Evolutionary conservation across 768 basidiomycete species (phyloP).

Genomic region (Daedaleopsis nitida): DNA sequence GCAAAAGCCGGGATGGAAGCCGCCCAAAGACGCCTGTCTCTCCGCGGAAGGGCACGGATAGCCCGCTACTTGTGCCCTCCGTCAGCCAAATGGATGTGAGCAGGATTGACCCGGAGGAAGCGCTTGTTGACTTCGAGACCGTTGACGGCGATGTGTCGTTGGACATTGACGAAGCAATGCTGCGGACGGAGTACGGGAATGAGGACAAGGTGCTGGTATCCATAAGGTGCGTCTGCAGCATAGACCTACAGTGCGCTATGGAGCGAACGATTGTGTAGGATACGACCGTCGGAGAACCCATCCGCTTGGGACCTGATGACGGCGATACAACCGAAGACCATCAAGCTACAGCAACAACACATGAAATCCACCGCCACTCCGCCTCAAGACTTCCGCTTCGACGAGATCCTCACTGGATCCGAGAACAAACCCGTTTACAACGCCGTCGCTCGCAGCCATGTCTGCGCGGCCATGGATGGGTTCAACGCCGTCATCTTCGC

Average conservation of each 20-base stretch:
- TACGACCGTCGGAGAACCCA: constrained; percentile 57
- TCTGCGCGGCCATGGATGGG: constrained; percentile 93
- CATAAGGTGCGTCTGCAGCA: constrained; percentile 52
- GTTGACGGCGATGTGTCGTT: constrained; percentile 73
- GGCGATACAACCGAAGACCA: constrained; percentile 41
- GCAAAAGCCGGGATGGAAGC: constrained; percentile 38
- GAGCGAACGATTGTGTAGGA: constrained; percentile 38
- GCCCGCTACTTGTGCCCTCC: constrained; percentile 47
- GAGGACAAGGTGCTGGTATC: constrained; percentile 89
- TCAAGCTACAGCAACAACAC: constrained; percentile 63
- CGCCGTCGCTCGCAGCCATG: constrained; percentile 75
- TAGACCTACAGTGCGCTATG: background rate
- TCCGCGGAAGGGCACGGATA: constrained; percentile 44
- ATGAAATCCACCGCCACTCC: constrained; percentile 45
- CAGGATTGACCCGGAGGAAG: constrained; percentile 74
- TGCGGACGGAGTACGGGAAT: constrained; percentile 59
- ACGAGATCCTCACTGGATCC: constrained; percentile 75
- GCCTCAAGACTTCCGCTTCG: constrained; percentile 63
- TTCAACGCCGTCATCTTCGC: constrained; percentile 97
- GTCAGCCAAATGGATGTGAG: constrained; percentile 77
- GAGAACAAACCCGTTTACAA: constrained; percentile 81
- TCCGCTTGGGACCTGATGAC: constrained; percentile 58
- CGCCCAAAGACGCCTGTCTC: constrained; percentile 39
- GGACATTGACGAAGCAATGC: constrained; percentile 63
- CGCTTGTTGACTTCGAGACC: constrained; percentile 71